phyloP scores from a whole-genome alignment of 148 eudicot species.

The Diospyros lotus region DNA sequence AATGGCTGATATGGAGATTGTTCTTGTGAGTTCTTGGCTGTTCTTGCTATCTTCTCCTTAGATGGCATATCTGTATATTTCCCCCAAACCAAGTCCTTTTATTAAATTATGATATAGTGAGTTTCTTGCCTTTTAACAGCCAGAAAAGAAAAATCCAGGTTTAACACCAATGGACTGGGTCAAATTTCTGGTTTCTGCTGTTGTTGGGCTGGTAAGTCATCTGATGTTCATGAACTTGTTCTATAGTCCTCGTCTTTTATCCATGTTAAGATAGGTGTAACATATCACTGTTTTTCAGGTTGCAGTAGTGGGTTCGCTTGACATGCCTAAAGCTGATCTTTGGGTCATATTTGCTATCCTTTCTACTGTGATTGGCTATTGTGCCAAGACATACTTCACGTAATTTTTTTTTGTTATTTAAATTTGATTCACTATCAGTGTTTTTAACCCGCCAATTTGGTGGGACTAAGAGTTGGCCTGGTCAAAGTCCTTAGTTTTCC shows the following conservation, averaged over 20 bases:
- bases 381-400: conserved; percentile 98
- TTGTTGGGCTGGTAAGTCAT: conserved; percentile 87
- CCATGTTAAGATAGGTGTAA: background rate
- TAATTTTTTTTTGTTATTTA: conserved; percentile 28
- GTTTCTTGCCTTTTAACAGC: conserved; percentile 36
- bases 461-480: background rate
- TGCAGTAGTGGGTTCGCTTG: conserved; percentile 74
- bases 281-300: conserved; percentile 40
- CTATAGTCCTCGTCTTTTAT: background rate
- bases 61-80: conserved; percentile 1
- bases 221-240: background rate
- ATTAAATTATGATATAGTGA: background rate
- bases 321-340: conserved; percentile 67
- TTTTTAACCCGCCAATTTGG: background rate
- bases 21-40: conserved; percentile 59
- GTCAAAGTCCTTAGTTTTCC: background rate
- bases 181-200: conserved; percentile 79
- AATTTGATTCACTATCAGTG: background rate
- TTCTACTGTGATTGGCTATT: conserved; percentile 77
- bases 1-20: conserved; percentile 98
- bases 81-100: background rate
- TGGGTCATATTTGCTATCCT: conserved; percentile 86
- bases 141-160: conserved; percentile 95
- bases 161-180: conserved; percentile 99
- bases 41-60: background rate